Evolutionary conservation across 2,329 filamentous ascomycete species (phyloP), one percentile per base, ranked within the genome.

Genomic region (Cadophora sp.): DNA sequence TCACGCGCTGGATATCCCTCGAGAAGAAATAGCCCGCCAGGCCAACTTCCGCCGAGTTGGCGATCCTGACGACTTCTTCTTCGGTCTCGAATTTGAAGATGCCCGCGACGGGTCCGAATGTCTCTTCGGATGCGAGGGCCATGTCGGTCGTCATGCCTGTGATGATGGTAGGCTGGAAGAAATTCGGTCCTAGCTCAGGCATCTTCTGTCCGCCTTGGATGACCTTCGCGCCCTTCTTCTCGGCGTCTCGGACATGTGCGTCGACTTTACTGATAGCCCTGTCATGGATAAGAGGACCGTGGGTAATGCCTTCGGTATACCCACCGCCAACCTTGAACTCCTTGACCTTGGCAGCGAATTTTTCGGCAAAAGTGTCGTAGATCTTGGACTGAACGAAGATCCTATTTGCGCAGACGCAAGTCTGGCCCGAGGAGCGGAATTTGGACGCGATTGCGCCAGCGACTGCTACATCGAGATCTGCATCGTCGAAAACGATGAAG

Each of bases 401-500:
- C 36, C 93, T 85, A 82, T 96, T 96, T 30, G 92, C 92, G 75
- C 91, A 94, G 24, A 98, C 94, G 79, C 96, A 99, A 0, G 96
- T 98, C 83, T 99, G 96, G 43, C 96, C 96, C 0, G 93, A 96
- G 45, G 91, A 93, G 64, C 96, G 91, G 87, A 98, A 98, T 80
- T 98, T 99, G 75, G 88, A 94, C 27, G 89, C 83, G 63, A 98
- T 87, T 58, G 94, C 94, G 30, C 94, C 95, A 0, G 88, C 82
- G 0, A 98, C 93, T 2, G 96, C 96, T 4, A 83, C 82, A 67
- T 97, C 94, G 22, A 98, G 81, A 76, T 98, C 93, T 22, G 95
- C 92, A 76, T 98, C 95, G 76, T 98, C 94, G 76, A 98, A 98
- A 41, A 98, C 93, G 72, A 98, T 97, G 78, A 97, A 97, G 1